Evolutionary conservation across 2,329 filamentous ascomycete species (phyloP).

Genomic region (Boeremia lycopersici): DNA sequence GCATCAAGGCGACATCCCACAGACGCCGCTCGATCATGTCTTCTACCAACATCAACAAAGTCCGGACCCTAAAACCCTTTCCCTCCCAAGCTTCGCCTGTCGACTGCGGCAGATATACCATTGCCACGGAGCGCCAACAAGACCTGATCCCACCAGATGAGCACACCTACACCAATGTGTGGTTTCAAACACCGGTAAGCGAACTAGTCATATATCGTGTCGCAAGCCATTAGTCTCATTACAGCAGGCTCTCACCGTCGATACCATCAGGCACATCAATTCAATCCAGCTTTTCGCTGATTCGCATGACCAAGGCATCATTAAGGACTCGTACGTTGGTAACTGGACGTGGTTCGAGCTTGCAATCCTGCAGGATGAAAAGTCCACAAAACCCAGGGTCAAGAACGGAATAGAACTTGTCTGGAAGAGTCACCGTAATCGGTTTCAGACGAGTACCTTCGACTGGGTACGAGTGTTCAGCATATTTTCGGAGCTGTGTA

Average conservation of each 20-base stretch:
- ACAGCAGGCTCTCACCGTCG: neutral
- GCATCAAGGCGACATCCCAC: neutral
- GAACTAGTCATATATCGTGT: neutral
- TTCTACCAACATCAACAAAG: neutral
- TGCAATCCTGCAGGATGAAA: neutral
- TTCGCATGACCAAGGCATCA: neutral
- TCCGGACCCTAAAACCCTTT: neutral
- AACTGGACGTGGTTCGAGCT: constrained; percentile 4
- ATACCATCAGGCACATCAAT: neutral
- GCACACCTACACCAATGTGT: neutral
- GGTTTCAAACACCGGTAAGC: neutral
- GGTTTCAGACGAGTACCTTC: neutral
- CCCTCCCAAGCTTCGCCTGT: neutral
- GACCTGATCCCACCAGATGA: neutral
- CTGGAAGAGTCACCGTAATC: constrained; percentile 1
- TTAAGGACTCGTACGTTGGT: neutral
- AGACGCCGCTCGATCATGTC: neutral
- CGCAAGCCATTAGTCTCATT: neutral
- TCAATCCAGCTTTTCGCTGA: neutral
- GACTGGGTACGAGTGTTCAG: neutral
- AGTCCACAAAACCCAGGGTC: neutral
- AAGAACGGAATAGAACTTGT: neutral
- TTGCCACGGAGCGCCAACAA: neutral
- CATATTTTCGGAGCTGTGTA: neutral
- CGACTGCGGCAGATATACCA: neutral